Base-by-base conservation (phyloP, 441 rosid species). In the Erodium moschatum region DNA sequence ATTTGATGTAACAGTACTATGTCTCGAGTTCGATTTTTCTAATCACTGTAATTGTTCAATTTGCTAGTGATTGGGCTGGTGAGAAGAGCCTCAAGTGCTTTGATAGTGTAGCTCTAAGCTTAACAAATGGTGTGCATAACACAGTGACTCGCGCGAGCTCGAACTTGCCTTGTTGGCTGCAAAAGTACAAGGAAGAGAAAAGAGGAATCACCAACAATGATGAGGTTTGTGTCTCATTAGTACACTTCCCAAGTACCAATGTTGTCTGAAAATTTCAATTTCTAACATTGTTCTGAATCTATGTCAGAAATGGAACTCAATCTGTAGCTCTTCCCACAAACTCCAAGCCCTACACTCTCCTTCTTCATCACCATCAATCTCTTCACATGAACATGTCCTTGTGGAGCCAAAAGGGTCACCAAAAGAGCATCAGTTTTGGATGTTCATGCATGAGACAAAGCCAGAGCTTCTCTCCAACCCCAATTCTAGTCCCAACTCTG, bases 401-500 rank as follows among this genome's bases (percentile, higher is more conserved):
- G 5, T 33, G 38, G 38, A 33, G 5, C 38, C 38, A 35, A 35
- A 35, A 7, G 8, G 42, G 8, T 35, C 42, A 35, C 42, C 42
- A 35, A 35, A 35, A 7, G 42, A 35, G 42, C 42, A 35, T 7
- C 42, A 35, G 8, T 35, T 35, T 35, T 35, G 42, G 42, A 35
- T 35, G 8, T 35, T 7, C 8, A 7, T 35, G 8, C 42, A 35
- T 35, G 42, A 35, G 42, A 4, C 42, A 1, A 35, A 40, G 2
- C 46, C 46, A 66, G 95, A 88, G 12, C 91, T 88, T 64, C 48
- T 86, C 64, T 86, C 89, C 0, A 88, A 88, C 73, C 91, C 89
- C 0, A 88, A 81, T 75, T 88, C 95, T 8, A 88, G 91, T 68
- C 95, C 95, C 2, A 88, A 88, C 69, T 88, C 95, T 5, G 91